Percentiles rank a stretch among this genome's conserved stretches.
phyloP scores from a whole-genome alignment of 108 stramenopile genomes.

The Nitzschia inconspicua region DNA sequence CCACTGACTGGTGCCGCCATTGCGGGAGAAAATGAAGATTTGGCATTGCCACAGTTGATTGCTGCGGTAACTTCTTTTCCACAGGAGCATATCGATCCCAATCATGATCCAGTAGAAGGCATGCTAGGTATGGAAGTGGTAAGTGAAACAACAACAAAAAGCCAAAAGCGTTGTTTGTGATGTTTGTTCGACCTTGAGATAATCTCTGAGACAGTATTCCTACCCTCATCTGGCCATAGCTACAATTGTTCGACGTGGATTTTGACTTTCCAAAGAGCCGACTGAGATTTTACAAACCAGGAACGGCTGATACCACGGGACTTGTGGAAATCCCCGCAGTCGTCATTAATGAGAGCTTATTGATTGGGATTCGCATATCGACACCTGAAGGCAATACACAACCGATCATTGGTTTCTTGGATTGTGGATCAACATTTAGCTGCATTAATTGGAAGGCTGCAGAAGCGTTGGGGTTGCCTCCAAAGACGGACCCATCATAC shows the following conservation, averaged over 20 bases:
- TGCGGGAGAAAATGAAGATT: conserved; percentile 41
- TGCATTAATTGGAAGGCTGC: conserved; percentile 71
- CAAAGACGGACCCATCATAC: conserved; percentile 45
- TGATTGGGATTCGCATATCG: conserved; percentile 57
- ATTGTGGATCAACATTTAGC: conserved; percentile 72
- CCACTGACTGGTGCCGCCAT: conserved; percentile 51
- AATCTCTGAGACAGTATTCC: too few relatives aligned
- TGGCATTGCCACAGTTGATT: conserved; percentile 49
- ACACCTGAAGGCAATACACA: conserved; percentile 27
- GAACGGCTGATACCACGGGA: conserved; percentile 35
- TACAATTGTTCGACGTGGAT: conserved; percentile 71
- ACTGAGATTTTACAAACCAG: conserved; percentile 62
- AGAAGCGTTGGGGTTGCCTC: conserved; percentile 48
- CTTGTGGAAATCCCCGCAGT: conserved; percentile 57
- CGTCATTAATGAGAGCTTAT: conserved; percentile 69
- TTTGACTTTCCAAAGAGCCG: conserved; percentile 67
- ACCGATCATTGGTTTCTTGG: conserved; percentile 66
- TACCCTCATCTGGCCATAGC: too few relatives aligned
- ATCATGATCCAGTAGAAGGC: conserved; percentile 75
- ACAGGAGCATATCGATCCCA: conserved; percentile 79
- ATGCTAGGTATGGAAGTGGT: conserved; percentile 85
- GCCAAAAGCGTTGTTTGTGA: too few relatives aligned
- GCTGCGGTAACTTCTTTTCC: conserved; percentile 76
- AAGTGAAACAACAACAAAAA: too few relatives aligned
- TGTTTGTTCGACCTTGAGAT: too few relatives aligned